Percentiles rank a stretch among this genome's conserved stretches.
These are phyloP conservation scores for Cutaneotrichosporon cyanovorans DNA, from an alignment of 1,284 basidiomycete species.

Conservation along the genomic window DNA sequence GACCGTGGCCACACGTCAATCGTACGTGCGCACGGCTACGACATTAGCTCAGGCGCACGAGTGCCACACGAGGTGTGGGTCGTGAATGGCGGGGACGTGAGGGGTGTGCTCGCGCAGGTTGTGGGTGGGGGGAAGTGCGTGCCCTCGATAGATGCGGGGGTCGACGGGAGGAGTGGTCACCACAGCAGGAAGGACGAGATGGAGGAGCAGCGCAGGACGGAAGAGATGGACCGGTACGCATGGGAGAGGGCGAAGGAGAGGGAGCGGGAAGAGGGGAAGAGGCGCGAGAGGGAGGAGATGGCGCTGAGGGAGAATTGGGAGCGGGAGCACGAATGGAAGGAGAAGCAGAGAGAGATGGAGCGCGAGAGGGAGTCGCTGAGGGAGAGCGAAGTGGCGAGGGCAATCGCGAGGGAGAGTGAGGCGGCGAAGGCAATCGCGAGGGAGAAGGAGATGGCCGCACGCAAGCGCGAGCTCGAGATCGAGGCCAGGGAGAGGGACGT, in stretches of 20 bases:
- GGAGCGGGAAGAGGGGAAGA: no score
- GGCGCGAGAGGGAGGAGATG: no score
- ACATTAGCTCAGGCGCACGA: no score
- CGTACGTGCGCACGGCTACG: slow-evolving; percentile 17
- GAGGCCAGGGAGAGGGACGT: slow-evolving; percentile 39
- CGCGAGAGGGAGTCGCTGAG: no score
- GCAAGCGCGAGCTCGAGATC: slow-evolving; percentile 29
- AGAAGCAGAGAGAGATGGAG: no score
- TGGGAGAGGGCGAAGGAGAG: not conserved
- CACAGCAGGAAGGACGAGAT: no score
- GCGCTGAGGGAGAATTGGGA: no score
- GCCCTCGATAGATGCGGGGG: slow-evolving; percentile 28
- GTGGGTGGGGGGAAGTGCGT: slow-evolving; percentile 28
- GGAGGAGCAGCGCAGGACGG: not conserved
- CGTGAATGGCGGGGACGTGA: slow-evolving; percentile 18
- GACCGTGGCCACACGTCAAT: slow-evolving; percentile 33
- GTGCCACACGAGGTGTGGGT: slow-evolving; percentile 44
- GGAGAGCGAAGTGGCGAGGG: not conserved
- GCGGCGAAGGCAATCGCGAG: slow-evolving; percentile 10
- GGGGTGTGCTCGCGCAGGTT: slow-evolving; percentile 12
- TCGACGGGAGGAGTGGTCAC: slow-evolving; percentile 16
- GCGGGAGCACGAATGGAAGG: not conserved
- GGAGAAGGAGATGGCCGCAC: slow-evolving; percentile 8
- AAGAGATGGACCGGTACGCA: not conserved
- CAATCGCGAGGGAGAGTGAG: slow-evolving; percentile 1